Evolutionary conservation across 495 filamentous ascomycete species (phyloP).

Genomic region (Umbilicaria muhlenbergii): DNA sequence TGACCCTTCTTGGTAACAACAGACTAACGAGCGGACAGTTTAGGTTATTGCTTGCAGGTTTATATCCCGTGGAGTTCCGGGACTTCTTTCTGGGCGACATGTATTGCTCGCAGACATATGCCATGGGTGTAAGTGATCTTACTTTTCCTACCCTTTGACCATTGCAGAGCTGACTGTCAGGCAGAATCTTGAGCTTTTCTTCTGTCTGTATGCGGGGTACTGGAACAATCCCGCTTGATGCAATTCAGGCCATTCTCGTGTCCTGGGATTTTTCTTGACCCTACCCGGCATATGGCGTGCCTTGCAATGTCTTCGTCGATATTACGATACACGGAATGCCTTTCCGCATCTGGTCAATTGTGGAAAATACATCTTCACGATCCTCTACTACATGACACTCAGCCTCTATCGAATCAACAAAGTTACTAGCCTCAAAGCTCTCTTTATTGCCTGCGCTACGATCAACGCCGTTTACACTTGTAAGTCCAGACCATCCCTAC

Average conservation of each 20-base stretch:
- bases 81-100: conserved; percentile 98
- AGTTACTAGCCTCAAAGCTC: conserved; percentile 33
- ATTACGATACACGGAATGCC: conserved; percentile 65
- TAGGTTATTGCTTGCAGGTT: conserved; percentile 66
- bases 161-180: conserved; percentile 12
- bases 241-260: conserved; percentile 70
- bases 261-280: conserved; percentile 74
- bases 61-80: conserved; percentile 89
- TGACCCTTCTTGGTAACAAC: neutral
- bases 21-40: conserved; percentile 38
- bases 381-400: conserved; percentile 59
- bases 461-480: conserved; percentile 71
- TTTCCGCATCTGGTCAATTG: conserved; percentile 91
- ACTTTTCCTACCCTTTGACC: neutral
- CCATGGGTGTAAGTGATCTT: conserved; percentile 53
- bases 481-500: conserved; percentile 22
- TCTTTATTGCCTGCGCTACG: conserved; percentile 65
- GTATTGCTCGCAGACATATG: conserved; percentile 87
- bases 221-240: conserved; percentile 62
- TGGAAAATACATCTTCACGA: conserved; percentile 79
- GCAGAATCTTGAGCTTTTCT: conserved; percentile 84
- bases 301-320: conserved; percentile 82
- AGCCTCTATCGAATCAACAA: conserved; percentile 68
- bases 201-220: conserved; percentile 69
- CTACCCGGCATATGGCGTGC: conserved; percentile 79